Percentiles rank a stretch among this genome's conserved stretches.
These are phyloP conservation scores for Amanita rubescens DNA, from an alignment of 768 basidiomycete species.

Conservation along the genomic window DNA sequence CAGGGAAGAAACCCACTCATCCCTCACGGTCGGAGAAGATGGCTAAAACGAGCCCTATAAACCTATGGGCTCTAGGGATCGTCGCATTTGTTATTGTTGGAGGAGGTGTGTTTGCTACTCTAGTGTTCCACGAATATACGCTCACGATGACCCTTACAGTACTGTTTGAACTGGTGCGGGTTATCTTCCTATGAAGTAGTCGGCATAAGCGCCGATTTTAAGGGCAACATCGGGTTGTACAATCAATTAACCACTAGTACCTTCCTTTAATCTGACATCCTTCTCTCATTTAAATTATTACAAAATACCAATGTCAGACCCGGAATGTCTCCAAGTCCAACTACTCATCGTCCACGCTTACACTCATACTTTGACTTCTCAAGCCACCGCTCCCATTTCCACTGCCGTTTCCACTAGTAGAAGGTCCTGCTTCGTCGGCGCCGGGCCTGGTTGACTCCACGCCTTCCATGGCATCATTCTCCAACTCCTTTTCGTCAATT, in stretches of 20 bases:
- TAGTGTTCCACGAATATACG: neutral
- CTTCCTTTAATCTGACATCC: neutral
- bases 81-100: conserved; percentile 73
- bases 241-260: too few species aligned
- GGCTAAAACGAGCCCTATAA: conserved; percentile 68
- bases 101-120: conserved; percentile 42
- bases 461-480: conserved; percentile 73
- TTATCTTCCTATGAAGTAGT: neutral
- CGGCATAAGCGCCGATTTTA: neutral
- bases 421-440: conserved; percentile 1
- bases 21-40: conserved; percentile 65
- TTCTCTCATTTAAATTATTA: neutral
- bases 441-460: conserved; percentile 38
- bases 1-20: conserved; percentile 72
- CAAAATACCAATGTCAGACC: neutral
- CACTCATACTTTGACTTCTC: conserved; percentile 55
- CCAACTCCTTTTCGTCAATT: conserved; percentile 80
- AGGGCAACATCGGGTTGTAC: neutral
- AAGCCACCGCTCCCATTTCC: conserved; percentile 28
- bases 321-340: too few species aligned
- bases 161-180: conserved; percentile 46
- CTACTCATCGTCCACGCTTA: conserved; percentile 46
- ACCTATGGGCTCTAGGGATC: conserved; percentile 65
- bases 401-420: conserved; percentile 18
- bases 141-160: conserved; percentile 32